Percentiles rank a stretch among this genome's conserved stretches.
Evolutionary conservation across 2,329 filamentous ascomycete genomes (phyloP).

Genomic region (Aspergillus aculeatinus): DNA sequence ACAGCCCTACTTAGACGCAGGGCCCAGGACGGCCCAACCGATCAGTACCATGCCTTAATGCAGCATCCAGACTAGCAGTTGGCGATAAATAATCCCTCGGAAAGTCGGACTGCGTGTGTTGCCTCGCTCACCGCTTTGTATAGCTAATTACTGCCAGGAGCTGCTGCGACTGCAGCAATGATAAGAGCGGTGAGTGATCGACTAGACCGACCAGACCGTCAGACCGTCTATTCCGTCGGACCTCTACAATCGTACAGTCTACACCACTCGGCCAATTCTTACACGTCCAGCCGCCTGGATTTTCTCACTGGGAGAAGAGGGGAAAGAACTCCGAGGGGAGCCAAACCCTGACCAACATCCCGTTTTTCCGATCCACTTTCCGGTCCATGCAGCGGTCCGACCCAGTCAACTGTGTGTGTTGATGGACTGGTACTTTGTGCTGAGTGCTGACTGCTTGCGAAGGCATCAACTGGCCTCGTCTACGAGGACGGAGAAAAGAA

Average conservation of each 20-base stretch:
- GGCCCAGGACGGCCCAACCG: neutral
- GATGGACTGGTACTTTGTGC: neutral
- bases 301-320: neutral
- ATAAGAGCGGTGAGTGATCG: constrained; percentile 1
- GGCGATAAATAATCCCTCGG: too few species aligned
- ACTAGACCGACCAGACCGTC: neutral
- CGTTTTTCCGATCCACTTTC: constrained; percentile 33
- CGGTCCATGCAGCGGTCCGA: constrained; percentile 39
- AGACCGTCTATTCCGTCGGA: neutral
- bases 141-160: neutral
- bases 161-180: constrained; percentile 2
- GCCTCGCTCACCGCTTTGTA: neutral
- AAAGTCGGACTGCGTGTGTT: neutral
- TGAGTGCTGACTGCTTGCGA: neutral
- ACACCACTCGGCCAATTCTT: constrained; percentile 6
- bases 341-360: constrained; percentile 11
- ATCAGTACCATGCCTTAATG: neutral
- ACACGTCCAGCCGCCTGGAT: constrained; percentile 21
- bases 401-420: constrained; percentile 25
- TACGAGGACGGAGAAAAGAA: neutral
- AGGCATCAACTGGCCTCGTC: neutral
- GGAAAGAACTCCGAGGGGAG: neutral
- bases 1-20: constrained; percentile 2
- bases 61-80: neutral
- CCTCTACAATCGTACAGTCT: neutral